These are phyloP conservation scores for Jasminum sambac DNA, from an alignment of 257 asterid genomes.

Conservation along the genomic window DNA sequence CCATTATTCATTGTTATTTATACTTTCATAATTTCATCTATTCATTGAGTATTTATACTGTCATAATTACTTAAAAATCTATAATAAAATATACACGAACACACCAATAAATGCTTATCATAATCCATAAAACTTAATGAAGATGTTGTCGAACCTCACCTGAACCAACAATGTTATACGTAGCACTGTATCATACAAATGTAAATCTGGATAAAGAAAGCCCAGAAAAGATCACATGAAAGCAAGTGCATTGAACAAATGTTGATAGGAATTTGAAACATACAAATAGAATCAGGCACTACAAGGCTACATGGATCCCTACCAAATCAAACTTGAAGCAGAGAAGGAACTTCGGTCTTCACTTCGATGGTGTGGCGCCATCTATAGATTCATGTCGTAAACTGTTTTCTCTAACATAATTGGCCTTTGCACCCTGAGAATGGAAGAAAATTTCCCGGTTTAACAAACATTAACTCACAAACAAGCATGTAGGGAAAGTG, in stretches of 20 bases:
- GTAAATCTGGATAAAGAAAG: not conserved
- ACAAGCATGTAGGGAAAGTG: not conserved
- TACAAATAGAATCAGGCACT: not conserved
- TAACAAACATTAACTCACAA: not conserved
- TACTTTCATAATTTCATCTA: too few relatives aligned
- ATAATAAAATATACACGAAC: too few relatives aligned
- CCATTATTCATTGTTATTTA: too few relatives aligned
- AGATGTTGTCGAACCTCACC: not conserved
- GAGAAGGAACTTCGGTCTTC: slow-evolving; percentile 7
- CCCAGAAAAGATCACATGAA: not conserved
- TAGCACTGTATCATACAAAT: not conserved
- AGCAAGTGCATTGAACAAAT: not conserved
- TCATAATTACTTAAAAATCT: too few relatives aligned
- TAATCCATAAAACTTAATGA: not conserved
- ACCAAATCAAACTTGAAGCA: slow-evolving; percentile 16
- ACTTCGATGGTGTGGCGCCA: slow-evolving; percentile 21
- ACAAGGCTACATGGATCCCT: not conserved
- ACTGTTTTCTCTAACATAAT: slow-evolving; percentile 42
- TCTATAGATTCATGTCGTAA: slow-evolving; percentile 38
- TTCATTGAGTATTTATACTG: too few relatives aligned
- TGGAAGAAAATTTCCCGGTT: slow-evolving; percentile 7
- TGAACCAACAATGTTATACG: not conserved
- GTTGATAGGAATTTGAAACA: not conserved
- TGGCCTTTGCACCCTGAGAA: slow-evolving; percentile 56
- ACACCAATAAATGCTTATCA: too few relatives aligned